A percentile compares a stretch with the other conserved stretches of the same genome.
Conservation (phyloP, 768 basidiomycete species). For the Hygrophorus pudorinus region DNA sequence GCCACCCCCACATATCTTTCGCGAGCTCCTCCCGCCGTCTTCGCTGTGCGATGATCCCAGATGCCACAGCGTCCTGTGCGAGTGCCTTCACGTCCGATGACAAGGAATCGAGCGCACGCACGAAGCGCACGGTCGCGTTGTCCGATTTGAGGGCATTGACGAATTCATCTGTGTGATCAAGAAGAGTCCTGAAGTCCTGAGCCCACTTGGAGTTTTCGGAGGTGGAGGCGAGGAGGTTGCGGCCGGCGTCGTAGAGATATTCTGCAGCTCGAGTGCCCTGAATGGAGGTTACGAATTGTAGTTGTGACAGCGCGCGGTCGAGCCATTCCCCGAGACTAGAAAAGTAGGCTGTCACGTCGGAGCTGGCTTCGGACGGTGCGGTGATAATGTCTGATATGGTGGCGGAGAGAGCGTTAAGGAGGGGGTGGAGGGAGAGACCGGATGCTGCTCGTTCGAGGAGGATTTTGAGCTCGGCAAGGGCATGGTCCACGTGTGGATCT, state of each 20-base stretch:
- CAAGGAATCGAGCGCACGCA: conserved; percentile 11
- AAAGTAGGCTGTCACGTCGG: conserved; percentile 14
- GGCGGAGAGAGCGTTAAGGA: conserved; percentile 6
- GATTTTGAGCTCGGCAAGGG: conserved; percentile 20
- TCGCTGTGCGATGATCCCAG: conserved; percentile 7
- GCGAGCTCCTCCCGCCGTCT: conserved; percentile 12
- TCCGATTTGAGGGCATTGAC: conserved; percentile 13
- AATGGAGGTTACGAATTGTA: conserved; percentile 16
- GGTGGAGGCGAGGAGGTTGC: conserved; percentile 11
- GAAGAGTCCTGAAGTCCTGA: conserved; percentile 8
- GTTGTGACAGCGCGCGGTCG: conserved; percentile 13
- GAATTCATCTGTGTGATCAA: conserved; percentile 12
- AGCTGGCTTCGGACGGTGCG: conserved; percentile 7
- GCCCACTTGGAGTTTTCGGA: conserved; percentile 12
- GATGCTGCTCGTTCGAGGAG: conserved; percentile 26
- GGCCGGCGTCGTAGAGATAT: conserved; percentile 15
- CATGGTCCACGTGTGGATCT: conserved; percentile 11
- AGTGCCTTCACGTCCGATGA: conserved; percentile 8
- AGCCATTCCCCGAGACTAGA: conserved; percentile 14
- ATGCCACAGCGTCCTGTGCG: conserved; percentile 7
- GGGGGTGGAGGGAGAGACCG: conserved; percentile 21
- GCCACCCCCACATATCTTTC: conserved; percentile 24
- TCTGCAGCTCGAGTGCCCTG: conserved; percentile 14
- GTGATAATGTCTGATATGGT: conserved; percentile 8
- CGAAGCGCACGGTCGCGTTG: conserved; percentile 11